phyloP scores from a whole-genome alignment of 495 filamentous ascomycete genomes.

The Parachaetomium inaequale region DNA sequence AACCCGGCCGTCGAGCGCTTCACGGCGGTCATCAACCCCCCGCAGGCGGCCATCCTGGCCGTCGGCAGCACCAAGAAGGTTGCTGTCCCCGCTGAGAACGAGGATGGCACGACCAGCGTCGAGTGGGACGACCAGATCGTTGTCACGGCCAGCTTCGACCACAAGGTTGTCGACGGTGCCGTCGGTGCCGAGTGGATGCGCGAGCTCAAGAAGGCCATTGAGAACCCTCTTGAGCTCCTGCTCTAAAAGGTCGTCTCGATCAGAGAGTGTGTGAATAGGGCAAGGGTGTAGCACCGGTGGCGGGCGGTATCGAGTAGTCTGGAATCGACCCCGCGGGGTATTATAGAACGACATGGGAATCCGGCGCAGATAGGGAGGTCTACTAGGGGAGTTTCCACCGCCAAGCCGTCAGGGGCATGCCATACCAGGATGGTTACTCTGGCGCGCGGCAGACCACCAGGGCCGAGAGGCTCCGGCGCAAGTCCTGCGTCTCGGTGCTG shows the following conservation, averaged over 20 bases:
- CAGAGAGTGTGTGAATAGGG: background rate
- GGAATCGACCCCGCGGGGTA: background rate
- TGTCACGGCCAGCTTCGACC: slow-evolving; percentile 93
- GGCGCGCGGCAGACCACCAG: background rate
- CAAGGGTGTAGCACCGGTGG: background rate
- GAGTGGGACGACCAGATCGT: slow-evolving; percentile 98
- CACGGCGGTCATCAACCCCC: slow-evolving; percentile 99
- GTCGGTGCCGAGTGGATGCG: slow-evolving; percentile 96
- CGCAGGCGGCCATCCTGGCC: slow-evolving; percentile 92
- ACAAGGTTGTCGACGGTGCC: slow-evolving; percentile 85
- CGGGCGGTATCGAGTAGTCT: background rate
- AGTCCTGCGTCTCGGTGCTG: slow-evolving; percentile 24
- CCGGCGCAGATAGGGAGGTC: slow-evolving; percentile 4
- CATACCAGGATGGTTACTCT: background rate
- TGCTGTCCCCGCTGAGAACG: slow-evolving; percentile 76
- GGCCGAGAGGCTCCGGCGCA: slow-evolving; percentile 22
- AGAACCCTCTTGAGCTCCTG: slow-evolving; percentile 93
- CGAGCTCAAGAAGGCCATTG: slow-evolving; percentile 94
- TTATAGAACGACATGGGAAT: slow-evolving; percentile 11
- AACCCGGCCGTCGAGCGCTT: slow-evolving; percentile 94
- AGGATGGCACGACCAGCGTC: slow-evolving; percentile 69
- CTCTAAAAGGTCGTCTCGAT: slow-evolving; percentile 51
- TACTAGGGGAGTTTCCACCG: background rate
- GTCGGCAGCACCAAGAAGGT: slow-evolving; percentile 95
- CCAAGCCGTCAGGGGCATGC: background rate